Conservation (phyloP, 805 yeast species). For the Priceomyces melissophilus region DNA sequence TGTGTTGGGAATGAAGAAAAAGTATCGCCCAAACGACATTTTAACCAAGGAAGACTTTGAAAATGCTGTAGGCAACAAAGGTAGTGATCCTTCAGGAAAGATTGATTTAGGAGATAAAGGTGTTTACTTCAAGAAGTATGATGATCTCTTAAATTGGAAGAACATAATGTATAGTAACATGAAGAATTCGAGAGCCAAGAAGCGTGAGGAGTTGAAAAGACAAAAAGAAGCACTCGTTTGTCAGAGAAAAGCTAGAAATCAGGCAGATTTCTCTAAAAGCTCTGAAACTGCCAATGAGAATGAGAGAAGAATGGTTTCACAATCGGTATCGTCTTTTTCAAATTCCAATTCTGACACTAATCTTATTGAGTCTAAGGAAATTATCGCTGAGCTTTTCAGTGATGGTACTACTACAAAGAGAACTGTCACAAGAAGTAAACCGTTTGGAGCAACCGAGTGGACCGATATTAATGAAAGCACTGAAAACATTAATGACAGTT, state of each 20-base stretch:
- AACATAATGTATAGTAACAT: constrained; percentile 48
- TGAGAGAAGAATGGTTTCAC: constrained; percentile 20
- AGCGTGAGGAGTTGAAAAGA: constrained; percentile 4
- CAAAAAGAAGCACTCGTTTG: constrained; percentile 2
- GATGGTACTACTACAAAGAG: constrained; percentile 37
- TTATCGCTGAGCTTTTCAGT: constrained; percentile 28
- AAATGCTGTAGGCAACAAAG: constrained; percentile 16
- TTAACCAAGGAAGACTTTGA: constrained; percentile 61
- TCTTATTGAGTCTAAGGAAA: constrained; percentile 27
- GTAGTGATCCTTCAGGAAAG: constrained; percentile 9
- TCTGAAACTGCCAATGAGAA: constrained; percentile 2
- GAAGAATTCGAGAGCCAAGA: constrained; percentile 31
- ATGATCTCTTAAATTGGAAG: constrained; percentile 66
- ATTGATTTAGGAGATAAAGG: constrained; percentile 50
- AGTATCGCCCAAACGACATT: constrained; percentile 23
- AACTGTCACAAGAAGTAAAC: constrained; percentile 28
- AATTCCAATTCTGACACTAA: constrained; percentile 25
- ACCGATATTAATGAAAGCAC: constrained; percentile 23
- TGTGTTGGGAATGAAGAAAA: constrained; percentile 24
- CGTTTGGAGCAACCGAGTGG: constrained; percentile 35
- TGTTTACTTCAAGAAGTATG: constrained; percentile 59
- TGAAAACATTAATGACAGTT: constrained; percentile 9
- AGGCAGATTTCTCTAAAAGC: no score
- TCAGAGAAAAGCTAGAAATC: not conserved
- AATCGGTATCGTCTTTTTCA: constrained; percentile 22